Evolutionary conservation across 345 rosid species (phyloP), one percentile per base, ranked within the genome.

Genomic region (Clarkia xantiana): DNA sequence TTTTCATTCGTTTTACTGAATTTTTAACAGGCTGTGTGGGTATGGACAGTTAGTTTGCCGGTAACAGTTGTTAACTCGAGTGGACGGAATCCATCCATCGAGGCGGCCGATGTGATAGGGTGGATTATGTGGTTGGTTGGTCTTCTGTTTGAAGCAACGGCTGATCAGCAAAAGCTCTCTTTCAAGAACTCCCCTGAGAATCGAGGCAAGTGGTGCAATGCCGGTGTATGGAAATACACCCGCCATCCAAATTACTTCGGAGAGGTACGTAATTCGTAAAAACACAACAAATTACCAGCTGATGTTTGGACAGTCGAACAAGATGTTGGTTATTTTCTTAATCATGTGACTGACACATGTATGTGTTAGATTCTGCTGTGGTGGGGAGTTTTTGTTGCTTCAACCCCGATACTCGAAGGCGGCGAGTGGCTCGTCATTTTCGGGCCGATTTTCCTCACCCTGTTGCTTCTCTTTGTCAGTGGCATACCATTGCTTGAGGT

Each of bases 401-500:
- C 97, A 22, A 14, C 78, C 40, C 81, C 97, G 11, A 72, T 81
- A 40, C 89, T 86, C 47, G 67, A 74, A 59, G 86, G 81, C 63
- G 73, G 74, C 9, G 88, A 86, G 70, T 90, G 82, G 82, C 91
- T 86, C 20, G 97, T 83, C 10, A 67, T 90, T 53, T 10, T 79
- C 2, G 95, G 94, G 55, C 97, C 97, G 22, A 25, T 79, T 68
- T 86, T 86, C 61, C 88, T 86, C 56, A 83, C 91, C 2, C 42
- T 81, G 68, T 67, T 86, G 60, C 95, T 90, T 68, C 82, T 90
- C 46, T 86, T 86, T 40, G 56, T 83, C 54, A 90, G 95, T 49
- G 95, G 97, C 69, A 64, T 90, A 61, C 94, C 97, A 47, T 53
- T 90, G 68, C 95, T 90, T 42, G 97, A 90, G 97, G 95, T 90